Base-by-base conservation (phyloP, 1,284 basidiomycete genomes). In the Cryptococcus sp. region DNA sequence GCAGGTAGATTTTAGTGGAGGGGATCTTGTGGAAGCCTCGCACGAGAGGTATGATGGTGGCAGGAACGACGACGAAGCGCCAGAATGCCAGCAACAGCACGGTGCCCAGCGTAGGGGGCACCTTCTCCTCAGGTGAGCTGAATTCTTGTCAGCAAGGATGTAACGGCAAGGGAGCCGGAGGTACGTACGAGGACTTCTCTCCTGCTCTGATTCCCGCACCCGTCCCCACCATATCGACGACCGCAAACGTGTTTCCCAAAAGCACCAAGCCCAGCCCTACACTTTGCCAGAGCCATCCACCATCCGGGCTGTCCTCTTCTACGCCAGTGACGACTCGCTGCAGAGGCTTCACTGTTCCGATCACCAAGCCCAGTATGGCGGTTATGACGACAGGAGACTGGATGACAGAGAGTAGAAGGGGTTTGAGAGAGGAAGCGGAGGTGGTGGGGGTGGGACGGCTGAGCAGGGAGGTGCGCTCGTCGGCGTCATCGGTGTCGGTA, bases 31-130 rank as follows among this genome's bases (percentile, higher is more conserved):
- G 60, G 53, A 72, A 65, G 3, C 67, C 71, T 49, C 64, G 61
- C 18, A 73, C 55, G 39, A 70, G 62, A 3, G 63, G 61, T n/a
- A 72, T 55, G 46, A 60, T 57, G 35, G 71, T 60, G 2, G 65
- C 65, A 8, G 75, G 75, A 12, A 73, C 55, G 16, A 60, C 60
- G 13, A 67, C 58, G 49, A 64, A 75, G 40, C 72, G 59, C 73
- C 72, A 77, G 18, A 68, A 49, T 1, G 59, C 51, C 36, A 75
- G 35, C 13, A 68, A 49, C 2, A 77, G 61, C 11, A 76, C 69
- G 4, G 64, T 69, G 0, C 73, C 75, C 2, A 77, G 57, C 1
- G 70, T 66, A 33, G 73, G 71, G 8, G 70, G 72, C 6, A 70
- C 61, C 38, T 64, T 57, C 12, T 70, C 64, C n/a, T 65, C 66